Conservation (phyloP, 2,329 filamentous ascomycete genomes). For the Venturia aucupariae region DNA sequence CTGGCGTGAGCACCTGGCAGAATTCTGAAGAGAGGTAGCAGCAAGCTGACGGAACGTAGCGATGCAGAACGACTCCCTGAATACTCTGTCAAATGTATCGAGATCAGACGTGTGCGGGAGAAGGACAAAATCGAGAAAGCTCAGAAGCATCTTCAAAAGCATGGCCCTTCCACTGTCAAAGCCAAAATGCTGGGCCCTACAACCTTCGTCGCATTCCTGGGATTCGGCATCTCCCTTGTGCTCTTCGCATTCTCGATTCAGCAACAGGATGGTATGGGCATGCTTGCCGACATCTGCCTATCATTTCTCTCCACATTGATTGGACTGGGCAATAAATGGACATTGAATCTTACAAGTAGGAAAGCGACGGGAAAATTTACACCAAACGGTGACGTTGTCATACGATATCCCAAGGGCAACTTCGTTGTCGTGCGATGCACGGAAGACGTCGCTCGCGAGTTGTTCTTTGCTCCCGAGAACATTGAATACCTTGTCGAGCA, state of each 20-base stretch:
- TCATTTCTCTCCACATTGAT: conserved; percentile 41
- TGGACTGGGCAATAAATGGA: conserved; percentile 42
- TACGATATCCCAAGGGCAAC: conserved; percentile 42
- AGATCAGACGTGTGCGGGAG: conserved; percentile 21
- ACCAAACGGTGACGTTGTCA: conserved; percentile 38
- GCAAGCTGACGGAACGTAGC: not conserved
- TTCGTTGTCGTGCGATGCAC: conserved; percentile 41
- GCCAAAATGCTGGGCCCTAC: conserved; percentile 38
- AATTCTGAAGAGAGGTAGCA: not conserved
- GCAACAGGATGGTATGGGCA: conserved; percentile 41
- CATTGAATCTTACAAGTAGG: conserved; percentile 30
- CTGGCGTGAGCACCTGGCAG: conserved; percentile 29
- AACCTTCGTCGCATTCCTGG: conserved; percentile 36
- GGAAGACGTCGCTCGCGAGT: conserved; percentile 41
- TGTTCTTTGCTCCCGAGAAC: conserved; percentile 43
- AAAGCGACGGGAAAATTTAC: conserved; percentile 20
- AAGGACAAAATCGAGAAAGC: no score
- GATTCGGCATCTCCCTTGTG: conserved; percentile 33
- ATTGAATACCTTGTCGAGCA: conserved; percentile 37
- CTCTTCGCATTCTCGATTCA: conserved; percentile 37
- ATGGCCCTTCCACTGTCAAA: conserved; percentile 21
- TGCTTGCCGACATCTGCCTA: conserved; percentile 38
- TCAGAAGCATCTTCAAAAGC: conserved; percentile 19
- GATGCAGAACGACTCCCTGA: conserved; percentile 26
- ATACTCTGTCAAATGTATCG: conserved; percentile 33